Evolutionary conservation across 768 basidiomycete species (phyloP), one percentile per base, ranked within the genome.

Genomic region (Calvatia gigantea): DNA sequence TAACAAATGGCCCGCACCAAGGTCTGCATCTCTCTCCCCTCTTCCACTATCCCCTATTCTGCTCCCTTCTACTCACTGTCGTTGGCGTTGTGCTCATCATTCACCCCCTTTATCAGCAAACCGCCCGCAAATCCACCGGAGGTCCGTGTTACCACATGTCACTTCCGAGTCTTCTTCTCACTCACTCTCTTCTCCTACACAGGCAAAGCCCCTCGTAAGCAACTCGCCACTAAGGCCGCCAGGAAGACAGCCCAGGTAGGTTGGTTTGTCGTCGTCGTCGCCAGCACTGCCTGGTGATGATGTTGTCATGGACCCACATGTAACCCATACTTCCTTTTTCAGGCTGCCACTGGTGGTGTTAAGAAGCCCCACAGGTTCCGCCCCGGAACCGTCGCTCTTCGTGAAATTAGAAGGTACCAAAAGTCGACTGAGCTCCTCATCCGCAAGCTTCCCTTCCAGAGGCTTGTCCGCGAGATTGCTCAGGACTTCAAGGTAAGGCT

Each of bases 311-410:
- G 54, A 54, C 59, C 32, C 31, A 54, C 51, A 38, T 43, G 54
- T 49, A 14, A 49, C 27, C 31, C 29, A 41, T 15, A 28, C 23
- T 35, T 44, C 28, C 33, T 57, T 59, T 61, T 58, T 39, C 63
- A 85, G 83, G 81, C 89, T 55, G 83, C 89, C 56, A 89, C 94
- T 60, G 94, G 94, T 76, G 94, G 94, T 85, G 94, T 97, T 67
- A 98, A 98, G 95, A 99, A 98, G 82, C 96, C 95, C 58, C 95
- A 98, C 74, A 82, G 95, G 71, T 98, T 96, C 87, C 84, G 90
- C 68, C 90, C 90, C 64, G 90, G 96, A 80, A 99, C 96, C 62
- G 96, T 99, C 80, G 96, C 96, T 62, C 93, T 99, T 62, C 94
- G 96, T 83, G 95, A 98, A 77, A 98, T 98, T 67, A 81, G 96